phyloP scores from a whole-genome alignment of 2,329 filamentous ascomycete species.

The Penicillium sp. region DNA sequence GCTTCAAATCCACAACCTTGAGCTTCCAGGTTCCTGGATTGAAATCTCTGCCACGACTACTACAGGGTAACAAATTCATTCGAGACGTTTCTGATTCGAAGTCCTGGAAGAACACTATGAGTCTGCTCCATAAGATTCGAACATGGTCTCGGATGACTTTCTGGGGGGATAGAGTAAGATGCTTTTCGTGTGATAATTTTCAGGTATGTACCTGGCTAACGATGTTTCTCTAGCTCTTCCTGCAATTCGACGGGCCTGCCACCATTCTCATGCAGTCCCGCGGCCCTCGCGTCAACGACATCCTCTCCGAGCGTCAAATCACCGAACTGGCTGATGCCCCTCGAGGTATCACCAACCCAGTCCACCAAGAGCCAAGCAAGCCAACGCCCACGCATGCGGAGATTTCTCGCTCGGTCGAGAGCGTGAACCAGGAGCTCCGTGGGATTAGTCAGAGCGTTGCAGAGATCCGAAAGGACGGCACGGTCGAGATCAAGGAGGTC shows the following conservation, averaged over 20 bases:
- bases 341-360: constrained; percentile 67
- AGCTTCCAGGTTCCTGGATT: constrained; percentile 75
- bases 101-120: constrained; percentile 70
- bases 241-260: constrained; percentile 83
- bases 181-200: background rate
- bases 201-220: background rate
- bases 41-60: constrained; percentile 59
- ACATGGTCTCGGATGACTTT: constrained; percentile 80
- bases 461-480: constrained; percentile 61
- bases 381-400: constrained; percentile 28
- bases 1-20: constrained; percentile 75
- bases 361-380: constrained; percentile 47
- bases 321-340: constrained; percentile 87
- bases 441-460: constrained; percentile 49
- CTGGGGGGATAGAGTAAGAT: constrained; percentile 78
- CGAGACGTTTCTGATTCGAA: constrained; percentile 69
- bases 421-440: constrained; percentile 34
- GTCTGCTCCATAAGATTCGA: constrained; percentile 67
- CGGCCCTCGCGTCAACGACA: constrained; percentile 75
- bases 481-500: constrained; percentile 62
- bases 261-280: constrained; percentile 87
- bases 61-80: constrained; percentile 74
- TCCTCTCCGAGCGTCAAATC: constrained; percentile 74
- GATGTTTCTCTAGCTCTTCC: constrained; percentile 63
- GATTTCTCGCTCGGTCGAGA: constrained; percentile 32